Percentiles rank a stretch among this genome's conserved stretches.
phyloP scores from a whole-genome alignment of 306 rosid species.

The Coriaria nepalensis region DNA sequence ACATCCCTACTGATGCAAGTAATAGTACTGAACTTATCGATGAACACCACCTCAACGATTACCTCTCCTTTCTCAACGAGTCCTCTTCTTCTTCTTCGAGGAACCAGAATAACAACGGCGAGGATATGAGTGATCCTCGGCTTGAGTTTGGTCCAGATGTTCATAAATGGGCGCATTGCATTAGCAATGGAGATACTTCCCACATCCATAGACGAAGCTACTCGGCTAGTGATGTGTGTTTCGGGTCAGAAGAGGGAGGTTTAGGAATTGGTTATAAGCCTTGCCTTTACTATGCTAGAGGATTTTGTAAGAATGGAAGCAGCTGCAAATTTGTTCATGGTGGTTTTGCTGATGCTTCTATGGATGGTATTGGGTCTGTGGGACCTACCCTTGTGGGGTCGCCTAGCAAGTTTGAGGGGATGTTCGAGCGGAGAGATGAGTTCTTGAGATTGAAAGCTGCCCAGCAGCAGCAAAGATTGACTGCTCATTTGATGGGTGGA shows the following conservation, averaged over 20 bases:
- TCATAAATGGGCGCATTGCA: constrained; percentile 46
- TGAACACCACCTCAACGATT: constrained; percentile 58
- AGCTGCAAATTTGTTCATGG: constrained; percentile 80
- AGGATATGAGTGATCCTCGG: constrained; percentile 49
- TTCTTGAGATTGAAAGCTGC: constrained; percentile 49
- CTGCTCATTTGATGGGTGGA: constrained; percentile 48
- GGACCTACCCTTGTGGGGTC: constrained; percentile 45
- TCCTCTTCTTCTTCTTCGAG: constrained; percentile 16
- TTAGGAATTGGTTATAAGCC: constrained; percentile 56
- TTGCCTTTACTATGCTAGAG: constrained; percentile 83
- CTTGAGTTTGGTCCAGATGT: constrained; percentile 32
- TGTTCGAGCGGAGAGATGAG: constrained; percentile 60
- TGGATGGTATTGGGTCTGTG: constrained; percentile 24
- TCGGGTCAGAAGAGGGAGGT: constrained; percentile 51
- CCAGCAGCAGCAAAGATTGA: constrained; percentile 50
- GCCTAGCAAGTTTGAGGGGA: constrained; percentile 44
- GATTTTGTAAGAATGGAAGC: constrained; percentile 80
- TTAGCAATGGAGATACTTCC: constrained; percentile 40
- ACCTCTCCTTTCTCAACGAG: constrained; percentile 62
- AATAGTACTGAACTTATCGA: constrained; percentile 37
- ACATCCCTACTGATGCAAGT: constrained; percentile 22
- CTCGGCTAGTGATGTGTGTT: constrained; percentile 71
- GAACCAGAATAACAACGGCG: constrained; percentile 18
- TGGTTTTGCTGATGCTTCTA: constrained; percentile 33
- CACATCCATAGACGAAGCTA: constrained; percentile 66